phyloP scores from a whole-genome alignment of 2,329 filamentous ascomycete species.

The Fusarium guadeloupense region DNA sequence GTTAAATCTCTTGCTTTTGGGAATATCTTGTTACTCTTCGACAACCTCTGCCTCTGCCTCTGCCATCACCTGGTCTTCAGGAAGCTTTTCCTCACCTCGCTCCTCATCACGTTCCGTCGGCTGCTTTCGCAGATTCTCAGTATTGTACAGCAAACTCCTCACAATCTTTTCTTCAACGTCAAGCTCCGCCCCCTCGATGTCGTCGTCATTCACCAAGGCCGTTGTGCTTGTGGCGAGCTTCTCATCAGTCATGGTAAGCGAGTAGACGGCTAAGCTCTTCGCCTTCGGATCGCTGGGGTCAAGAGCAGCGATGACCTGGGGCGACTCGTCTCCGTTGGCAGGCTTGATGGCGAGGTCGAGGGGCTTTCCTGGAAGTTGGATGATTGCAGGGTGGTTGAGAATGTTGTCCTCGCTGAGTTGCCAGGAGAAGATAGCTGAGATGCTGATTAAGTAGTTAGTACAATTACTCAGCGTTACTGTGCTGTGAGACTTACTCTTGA shows the following conservation, averaged over 20 bases:
- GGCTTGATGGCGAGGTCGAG: constrained; percentile 60
- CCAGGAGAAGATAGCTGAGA: constrained; percentile 73
- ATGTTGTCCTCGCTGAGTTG: constrained; percentile 58
- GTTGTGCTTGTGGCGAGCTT: constrained; percentile 46
- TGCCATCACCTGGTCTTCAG: constrained; percentile 15
- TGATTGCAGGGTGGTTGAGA: constrained; percentile 57
- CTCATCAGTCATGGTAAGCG: constrained; percentile 46
- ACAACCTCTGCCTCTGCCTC: constrained; percentile 8
- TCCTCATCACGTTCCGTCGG: constrained; percentile 40
- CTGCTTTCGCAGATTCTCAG: constrained; percentile 60
- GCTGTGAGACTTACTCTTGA: constrained; percentile 62
- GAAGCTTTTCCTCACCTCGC: constrained; percentile 30
- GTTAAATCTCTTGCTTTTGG: not conserved
- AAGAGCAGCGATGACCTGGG: constrained; percentile 52
- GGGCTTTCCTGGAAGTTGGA: constrained; percentile 71
- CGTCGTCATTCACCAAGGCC: constrained; percentile 37
- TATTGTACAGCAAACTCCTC: constrained; percentile 55
- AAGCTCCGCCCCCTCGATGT: constrained; percentile 43
- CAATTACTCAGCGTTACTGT: not conserved
- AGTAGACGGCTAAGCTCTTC: constrained; percentile 46
- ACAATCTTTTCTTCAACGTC: constrained; percentile 52
- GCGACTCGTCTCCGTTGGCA: constrained; percentile 29
- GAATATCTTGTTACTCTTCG: not conserved
- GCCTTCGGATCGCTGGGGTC: constrained; percentile 48
- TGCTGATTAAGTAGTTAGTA: constrained; percentile 48